Percentiles rank a stretch among this genome's conserved stretches.
Conservation (phyloP, 2,329 filamentous ascomycete species). For the Cercospora berteroae region DNA sequence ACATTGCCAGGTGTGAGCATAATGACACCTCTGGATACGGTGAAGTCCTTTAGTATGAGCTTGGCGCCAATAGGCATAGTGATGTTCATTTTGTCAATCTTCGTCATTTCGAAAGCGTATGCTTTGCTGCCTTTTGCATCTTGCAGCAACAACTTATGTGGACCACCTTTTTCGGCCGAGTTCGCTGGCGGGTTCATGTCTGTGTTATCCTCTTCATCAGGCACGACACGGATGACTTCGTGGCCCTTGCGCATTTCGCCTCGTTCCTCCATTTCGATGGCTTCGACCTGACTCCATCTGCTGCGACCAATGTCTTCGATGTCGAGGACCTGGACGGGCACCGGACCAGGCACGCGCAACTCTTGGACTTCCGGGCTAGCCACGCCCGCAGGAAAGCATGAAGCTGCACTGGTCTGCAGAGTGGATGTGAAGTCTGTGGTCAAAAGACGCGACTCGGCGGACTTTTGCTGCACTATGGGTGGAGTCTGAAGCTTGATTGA, state of each 20-base stretch:
- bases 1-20: slow-evolving; percentile 69
- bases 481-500: slow-evolving; percentile 58
- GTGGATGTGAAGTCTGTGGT: slow-evolving; percentile 71
- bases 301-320: slow-evolving; percentile 78
- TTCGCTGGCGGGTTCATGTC: slow-evolving; percentile 26
- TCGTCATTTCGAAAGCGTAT: slow-evolving; percentile 69
- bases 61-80: slow-evolving; percentile 75
- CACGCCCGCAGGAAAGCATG: slow-evolving; percentile 60
- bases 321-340: slow-evolving; percentile 80
- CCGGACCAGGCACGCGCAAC: slow-evolving; percentile 56
- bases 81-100: slow-evolving; percentile 64
- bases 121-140: slow-evolving; percentile 69
- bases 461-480: slow-evolving; percentile 70
- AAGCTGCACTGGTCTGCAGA: slow-evolving; percentile 42
- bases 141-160: slow-evolving; percentile 79
- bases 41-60: slow-evolving; percentile 64
- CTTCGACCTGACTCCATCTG: slow-evolving; percentile 84
- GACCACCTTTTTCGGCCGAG: slow-evolving; percentile 45
- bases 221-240: slow-evolving; percentile 74
- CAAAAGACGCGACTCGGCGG: slow-evolving; percentile 76
- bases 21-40: slow-evolving; percentile 73
- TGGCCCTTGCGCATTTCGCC: slow-evolving; percentile 73
- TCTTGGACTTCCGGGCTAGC: slow-evolving; percentile 56
- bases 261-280: slow-evolving; percentile 68
- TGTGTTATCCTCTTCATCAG: slow-evolving; percentile 50